phyloP scores from a whole-genome alignment of 441 rosid species.

The Manihot esculenta region DNA sequence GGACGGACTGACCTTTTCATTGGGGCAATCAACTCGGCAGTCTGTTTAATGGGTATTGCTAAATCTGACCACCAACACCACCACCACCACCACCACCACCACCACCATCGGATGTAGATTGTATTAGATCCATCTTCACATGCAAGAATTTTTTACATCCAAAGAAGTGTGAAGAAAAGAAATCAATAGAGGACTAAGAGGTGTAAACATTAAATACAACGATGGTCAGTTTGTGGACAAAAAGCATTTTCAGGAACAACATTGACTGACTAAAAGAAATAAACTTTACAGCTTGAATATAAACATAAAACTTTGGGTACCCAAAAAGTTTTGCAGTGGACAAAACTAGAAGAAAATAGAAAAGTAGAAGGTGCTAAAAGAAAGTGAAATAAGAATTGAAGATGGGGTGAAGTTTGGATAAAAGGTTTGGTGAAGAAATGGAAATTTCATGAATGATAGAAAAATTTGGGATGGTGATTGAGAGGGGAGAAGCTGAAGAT shows the following conservation, averaged over 20 bases:
- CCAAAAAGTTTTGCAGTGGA: slow-evolving; percentile 5
- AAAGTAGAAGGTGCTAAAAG: slow-evolving; percentile 14
- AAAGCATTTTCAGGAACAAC: neutral
- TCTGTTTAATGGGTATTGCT: slow-evolving; percentile 26
- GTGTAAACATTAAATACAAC: neutral
- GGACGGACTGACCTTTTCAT: slow-evolving; percentile 85
- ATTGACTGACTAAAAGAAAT: neutral
- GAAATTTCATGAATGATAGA: slow-evolving; percentile 21
- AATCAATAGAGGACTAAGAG: neutral
- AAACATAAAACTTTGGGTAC: neutral
- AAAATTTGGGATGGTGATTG: neutral
- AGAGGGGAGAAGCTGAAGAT: neutral
- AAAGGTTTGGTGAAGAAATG: slow-evolving; percentile 20
- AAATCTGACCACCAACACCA: slow-evolving; percentile 24
- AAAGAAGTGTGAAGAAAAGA: neutral
- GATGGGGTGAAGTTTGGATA: slow-evolving; percentile 6
- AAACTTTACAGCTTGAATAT: neutral
- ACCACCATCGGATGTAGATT: slow-evolving; percentile 5
- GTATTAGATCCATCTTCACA: slow-evolving; percentile 32
- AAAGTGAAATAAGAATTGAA: slow-evolving; percentile 29
- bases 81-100: no score
- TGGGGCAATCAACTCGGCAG: slow-evolving; percentile 16
- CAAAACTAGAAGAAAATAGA: neutral
- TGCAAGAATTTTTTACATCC: slow-evolving; percentile 23
- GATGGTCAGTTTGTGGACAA: neutral